Evolutionary conservation across 345 rosid genomes (phyloP).

Genomic region (Eucalyptus rudis): DNA sequence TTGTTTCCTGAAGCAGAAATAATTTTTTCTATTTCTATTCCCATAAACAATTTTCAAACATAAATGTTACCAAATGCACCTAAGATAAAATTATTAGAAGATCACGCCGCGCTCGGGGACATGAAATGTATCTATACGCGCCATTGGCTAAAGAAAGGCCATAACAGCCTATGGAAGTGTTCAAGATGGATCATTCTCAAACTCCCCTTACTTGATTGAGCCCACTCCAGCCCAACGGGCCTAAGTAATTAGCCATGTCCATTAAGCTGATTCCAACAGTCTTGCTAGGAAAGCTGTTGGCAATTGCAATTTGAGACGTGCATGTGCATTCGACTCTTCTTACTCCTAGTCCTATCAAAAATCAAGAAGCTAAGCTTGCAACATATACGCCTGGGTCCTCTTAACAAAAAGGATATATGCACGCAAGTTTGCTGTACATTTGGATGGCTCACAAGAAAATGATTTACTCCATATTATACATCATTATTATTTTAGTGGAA

Average conservation of each 20-base stretch:
- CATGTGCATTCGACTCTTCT: not conserved
- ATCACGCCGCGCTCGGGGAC: rapidly evolving
- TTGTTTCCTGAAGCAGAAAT: too few species aligned
- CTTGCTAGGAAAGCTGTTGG: not conserved
- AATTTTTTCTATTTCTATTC: too few species aligned
- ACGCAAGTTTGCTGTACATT: not conserved
- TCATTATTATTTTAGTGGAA: not conserved
- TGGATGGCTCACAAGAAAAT: not conserved
- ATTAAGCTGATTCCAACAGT: not conserved
- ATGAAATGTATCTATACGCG: not conserved
- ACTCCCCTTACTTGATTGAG: not conserved
- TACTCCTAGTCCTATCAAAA: not conserved
- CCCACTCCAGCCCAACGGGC: not conserved
- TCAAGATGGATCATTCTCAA: not conserved
- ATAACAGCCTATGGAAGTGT: not conserved
- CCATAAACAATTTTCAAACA: too few species aligned
- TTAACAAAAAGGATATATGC: not conserved
- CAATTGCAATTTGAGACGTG: not conserved
- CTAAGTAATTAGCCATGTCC: not conserved
- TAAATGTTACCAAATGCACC: too few species aligned
- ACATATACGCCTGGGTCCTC: not conserved
- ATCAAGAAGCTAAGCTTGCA: not conserved
- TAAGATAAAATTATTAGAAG: too few species aligned
- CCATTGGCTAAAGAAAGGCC: not conserved
- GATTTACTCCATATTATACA: not conserved